Conservation (phyloP, 2,329 filamentous ascomycete species). For the Talaromyces sp. region DNA sequence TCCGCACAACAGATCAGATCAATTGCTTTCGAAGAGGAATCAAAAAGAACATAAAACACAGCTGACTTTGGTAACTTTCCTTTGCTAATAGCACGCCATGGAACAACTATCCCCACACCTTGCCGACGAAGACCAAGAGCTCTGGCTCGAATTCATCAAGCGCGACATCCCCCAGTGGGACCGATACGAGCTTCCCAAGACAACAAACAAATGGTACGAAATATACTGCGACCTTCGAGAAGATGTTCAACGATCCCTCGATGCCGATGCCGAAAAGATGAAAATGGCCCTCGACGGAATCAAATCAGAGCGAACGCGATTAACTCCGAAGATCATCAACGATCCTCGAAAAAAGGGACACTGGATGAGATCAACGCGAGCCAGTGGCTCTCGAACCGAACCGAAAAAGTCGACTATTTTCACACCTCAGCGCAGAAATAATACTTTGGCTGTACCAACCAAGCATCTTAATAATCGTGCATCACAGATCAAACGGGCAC, state of each 20-base stretch:
- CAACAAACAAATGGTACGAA: slow-evolving; percentile 73
- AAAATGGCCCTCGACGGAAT: slow-evolving; percentile 61
- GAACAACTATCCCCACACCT: slow-evolving; percentile 79
- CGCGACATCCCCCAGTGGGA: slow-evolving; percentile 72
- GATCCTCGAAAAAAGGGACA: slow-evolving; percentile 30
- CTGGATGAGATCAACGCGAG: slow-evolving; percentile 34
- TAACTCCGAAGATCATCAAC: slow-evolving; percentile 61
- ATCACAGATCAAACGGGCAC: slow-evolving; percentile 42
- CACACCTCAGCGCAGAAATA: slow-evolving; percentile 39
- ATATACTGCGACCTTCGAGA: slow-evolving; percentile 72
- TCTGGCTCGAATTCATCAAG: slow-evolving; percentile 80
- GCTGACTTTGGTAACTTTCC: not conserved
- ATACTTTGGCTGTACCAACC: slow-evolving; percentile 41
- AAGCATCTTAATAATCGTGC: slow-evolving; percentile 44
- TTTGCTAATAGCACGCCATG: slow-evolving; percentile 53
- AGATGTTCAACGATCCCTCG: slow-evolving; percentile 60
- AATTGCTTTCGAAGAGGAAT: too few relatives aligned
- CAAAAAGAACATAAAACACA: not conserved
- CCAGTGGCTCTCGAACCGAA: slow-evolving; percentile 19
- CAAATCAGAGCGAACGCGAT: slow-evolving; percentile 60
- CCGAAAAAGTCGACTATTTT: slow-evolving; percentile 41
- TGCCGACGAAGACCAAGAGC: slow-evolving; percentile 66
- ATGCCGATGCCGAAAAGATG: slow-evolving; percentile 61
- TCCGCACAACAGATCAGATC: not conserved
- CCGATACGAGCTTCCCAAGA: slow-evolving; percentile 66